Evolutionary conservation across 768 basidiomycete species (phyloP).

Genomic region (Tulasnella sp.): DNA sequence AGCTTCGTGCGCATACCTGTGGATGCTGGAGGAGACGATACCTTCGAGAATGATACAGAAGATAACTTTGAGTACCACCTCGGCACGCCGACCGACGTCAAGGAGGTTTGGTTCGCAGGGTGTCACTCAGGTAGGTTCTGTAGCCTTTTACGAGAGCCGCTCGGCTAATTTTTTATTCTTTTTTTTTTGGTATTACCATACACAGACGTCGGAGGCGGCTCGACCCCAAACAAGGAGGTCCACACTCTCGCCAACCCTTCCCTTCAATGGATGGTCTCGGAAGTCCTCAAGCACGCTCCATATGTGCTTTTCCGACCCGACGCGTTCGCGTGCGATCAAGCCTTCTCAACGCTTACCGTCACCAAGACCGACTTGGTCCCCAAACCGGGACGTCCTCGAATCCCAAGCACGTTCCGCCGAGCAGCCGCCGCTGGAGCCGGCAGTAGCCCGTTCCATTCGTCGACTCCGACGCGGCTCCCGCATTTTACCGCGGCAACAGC

Average conservation of each 20-base stretch:
- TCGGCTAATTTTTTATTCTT: too few relatives aligned
- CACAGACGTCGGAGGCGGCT: constrained; percentile 31
- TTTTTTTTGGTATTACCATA: too few relatives aligned
- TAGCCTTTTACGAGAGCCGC: too few relatives aligned
- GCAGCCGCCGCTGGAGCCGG: background rate
- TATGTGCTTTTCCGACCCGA: background rate
- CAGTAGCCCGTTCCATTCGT: background rate
- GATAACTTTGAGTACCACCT: background rate
- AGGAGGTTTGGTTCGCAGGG: too few relatives aligned
- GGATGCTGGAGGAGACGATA: background rate
- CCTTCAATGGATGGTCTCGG: constrained; percentile 32
- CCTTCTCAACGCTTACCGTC: background rate
- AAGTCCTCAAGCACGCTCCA: constrained; percentile 21
- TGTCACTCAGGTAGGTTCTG: too few relatives aligned
- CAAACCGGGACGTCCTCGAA: background rate
- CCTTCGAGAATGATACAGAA: background rate
- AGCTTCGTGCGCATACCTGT: background rate
- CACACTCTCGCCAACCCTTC: constrained; percentile 28
- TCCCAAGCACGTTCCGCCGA: constrained; percentile 17
- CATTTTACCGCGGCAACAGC: background rate
- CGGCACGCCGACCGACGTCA: too few relatives aligned
- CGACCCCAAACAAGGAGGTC: constrained; percentile 5
- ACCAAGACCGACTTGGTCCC: background rate
- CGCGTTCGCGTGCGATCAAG: background rate
- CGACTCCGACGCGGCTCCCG: background rate